Conservation (phyloP, 495 filamentous ascomycete species). For the Aspergillus funiculosus region DNA sequence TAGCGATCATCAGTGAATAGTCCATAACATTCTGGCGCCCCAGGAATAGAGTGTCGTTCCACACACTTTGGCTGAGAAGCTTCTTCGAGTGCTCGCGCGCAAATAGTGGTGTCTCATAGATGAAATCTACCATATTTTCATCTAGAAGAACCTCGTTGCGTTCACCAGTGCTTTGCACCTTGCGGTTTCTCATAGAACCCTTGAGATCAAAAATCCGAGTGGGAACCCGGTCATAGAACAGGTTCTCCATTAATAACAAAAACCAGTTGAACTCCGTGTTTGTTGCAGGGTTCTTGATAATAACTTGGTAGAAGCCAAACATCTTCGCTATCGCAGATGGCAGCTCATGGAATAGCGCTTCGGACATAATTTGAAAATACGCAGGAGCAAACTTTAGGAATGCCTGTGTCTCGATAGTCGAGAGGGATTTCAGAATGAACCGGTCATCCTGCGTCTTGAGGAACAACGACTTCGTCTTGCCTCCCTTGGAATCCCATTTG, state of each 20-base stretch:
- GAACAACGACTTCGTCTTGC: constrained; percentile 98
- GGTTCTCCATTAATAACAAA: constrained; percentile 93
- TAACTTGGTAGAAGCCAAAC: constrained; percentile 96
- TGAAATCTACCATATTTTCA: constrained; percentile 99
- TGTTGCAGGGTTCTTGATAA: constrained; percentile 89
- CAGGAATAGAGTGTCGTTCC: constrained; percentile 95
- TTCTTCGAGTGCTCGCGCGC: constrained; percentile 89
- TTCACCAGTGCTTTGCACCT: constrained; percentile 90
- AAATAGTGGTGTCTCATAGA: constrained; percentile 94
- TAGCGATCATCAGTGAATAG: constrained; percentile 96
- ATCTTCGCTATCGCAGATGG: constrained; percentile 98
- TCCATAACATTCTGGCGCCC: constrained; percentile 96
- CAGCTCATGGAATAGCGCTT: constrained; percentile 92
- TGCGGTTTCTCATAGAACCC: constrained; percentile 95
- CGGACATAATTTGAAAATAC: constrained; percentile 95
- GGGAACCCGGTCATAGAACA: constrained; percentile 92
- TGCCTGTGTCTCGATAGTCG: constrained; percentile 82
- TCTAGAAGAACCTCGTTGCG: constrained; percentile 94
- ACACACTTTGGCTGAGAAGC: constrained; percentile 72
- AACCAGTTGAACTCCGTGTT: constrained; percentile 93
- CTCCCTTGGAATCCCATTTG: constrained; percentile 98
- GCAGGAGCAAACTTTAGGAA: constrained; percentile 93
- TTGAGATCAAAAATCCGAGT: constrained; percentile 97
- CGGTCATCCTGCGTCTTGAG: constrained; percentile 94
- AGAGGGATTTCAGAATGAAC: constrained; percentile 85